Evolutionary conservation across 306 rosid genomes (phyloP).

Genomic region (Myrica gale): DNA sequence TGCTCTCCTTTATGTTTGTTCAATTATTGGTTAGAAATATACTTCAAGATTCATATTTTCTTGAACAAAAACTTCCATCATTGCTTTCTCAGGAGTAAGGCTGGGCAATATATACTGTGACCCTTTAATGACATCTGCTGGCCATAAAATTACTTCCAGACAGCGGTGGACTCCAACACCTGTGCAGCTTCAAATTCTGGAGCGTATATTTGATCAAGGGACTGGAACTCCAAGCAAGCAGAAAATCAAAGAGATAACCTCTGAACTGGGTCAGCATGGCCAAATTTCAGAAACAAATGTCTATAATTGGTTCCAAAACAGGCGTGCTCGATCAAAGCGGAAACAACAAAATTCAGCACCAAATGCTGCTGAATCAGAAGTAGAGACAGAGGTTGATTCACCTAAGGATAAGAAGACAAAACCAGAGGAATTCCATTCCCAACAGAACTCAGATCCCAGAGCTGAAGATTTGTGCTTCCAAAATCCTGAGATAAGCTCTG

Average conservation of each 20-base stretch:
- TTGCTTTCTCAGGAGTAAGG: slow-evolving; percentile 60
- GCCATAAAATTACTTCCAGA: slow-evolving; percentile 87
- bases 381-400: slow-evolving; percentile 80
- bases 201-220: slow-evolving; percentile 82
- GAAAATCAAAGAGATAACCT: slow-evolving; percentile 84
- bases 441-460: slow-evolving; percentile 41
- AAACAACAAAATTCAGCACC: slow-evolving; percentile 63
- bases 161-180: slow-evolving; percentile 98
- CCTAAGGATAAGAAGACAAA: slow-evolving; percentile 83
- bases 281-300: slow-evolving; percentile 92
- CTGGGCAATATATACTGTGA: slow-evolving; percentile 82
- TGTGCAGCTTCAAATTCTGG: slow-evolving; percentile 85
- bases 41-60: neutral
- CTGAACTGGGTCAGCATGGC: slow-evolving; percentile 87
- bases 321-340: slow-evolving; percentile 93
- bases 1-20: neutral
- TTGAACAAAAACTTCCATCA: slow-evolving; percentile 11
- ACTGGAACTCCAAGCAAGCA: slow-evolving; percentile 95
- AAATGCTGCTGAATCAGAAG: slow-evolving; percentile 68
- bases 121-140: slow-evolving; percentile 64
- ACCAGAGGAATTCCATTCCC: slow-evolving; percentile 62
- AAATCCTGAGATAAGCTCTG: slow-evolving; percentile 57
- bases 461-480: slow-evolving; percentile 70
- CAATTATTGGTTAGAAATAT: neutral
- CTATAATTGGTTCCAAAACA: slow-evolving; percentile 95